Evolutionary conservation across 2,329 filamentous ascomycete genomes (phyloP), one percentile per base, ranked within the genome.

Genomic region (Fusarium anthophilum): DNA sequence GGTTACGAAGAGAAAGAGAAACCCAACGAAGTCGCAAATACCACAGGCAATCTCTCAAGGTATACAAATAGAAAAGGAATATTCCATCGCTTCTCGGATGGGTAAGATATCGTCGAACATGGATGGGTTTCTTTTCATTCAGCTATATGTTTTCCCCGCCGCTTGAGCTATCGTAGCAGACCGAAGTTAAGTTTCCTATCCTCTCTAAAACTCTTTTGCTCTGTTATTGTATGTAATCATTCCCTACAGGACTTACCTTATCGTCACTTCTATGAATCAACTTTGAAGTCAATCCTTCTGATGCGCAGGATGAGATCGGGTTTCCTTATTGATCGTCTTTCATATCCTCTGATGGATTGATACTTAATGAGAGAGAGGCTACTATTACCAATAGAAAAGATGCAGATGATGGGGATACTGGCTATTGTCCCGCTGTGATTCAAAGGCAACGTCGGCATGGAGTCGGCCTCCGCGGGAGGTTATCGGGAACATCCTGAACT

Each of bases 1-100:
- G 41, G 22, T n/a, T 20, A 11, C 4, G 13, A n/a, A 43, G 14
- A 0, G 14, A 17, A 12, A 8, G 5, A n/a, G 41, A 43, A 20
- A 43, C 5, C 4, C 18, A 15, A 7, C 26, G 3, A 47, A 1
- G 22, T 50, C 15, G 4, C 9, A 30, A n/a, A 8, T 13, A 32
- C 20, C 20, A 20, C 18, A 1, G 4, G 2, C 5, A 9, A 12
- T 9, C 44, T 28, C 4, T 0, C 5, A 28, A 28, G 8, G 13
- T 7, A 20, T 7, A 15, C 6, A 28, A 1, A 28, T 13, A 48
- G 9, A 48, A 22, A n/a, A 17, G 15, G 20, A 22, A 30, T 30
- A 6, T 8, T 30, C 26, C 0, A 0, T 22, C 20, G 2, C 26
- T 0, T 0, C 9, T 17, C 5, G 18, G 2, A 22, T 47, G 44